Evolutionary conservation across 2,329 filamentous ascomycete genomes (phyloP).

Genomic region (Plectosphaerella cucumerina): DNA sequence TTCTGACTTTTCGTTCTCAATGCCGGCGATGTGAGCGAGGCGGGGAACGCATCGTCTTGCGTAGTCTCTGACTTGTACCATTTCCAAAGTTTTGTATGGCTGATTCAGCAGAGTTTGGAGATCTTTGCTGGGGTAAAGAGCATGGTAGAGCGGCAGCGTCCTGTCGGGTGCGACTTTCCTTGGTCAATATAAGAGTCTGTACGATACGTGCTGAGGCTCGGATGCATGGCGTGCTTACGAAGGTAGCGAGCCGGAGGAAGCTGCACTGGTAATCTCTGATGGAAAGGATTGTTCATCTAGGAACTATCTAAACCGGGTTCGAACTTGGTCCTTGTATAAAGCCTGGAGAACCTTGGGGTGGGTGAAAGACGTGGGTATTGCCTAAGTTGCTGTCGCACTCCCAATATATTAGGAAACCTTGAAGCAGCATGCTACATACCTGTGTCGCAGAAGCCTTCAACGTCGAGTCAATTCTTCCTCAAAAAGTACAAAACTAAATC

Average conservation of each 20-base stretch:
- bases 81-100: neutral
- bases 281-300: too few relatives aligned
- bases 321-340: too few relatives aligned
- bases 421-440: too few relatives aligned
- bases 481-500: too few relatives aligned
- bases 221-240: conserved; percentile 1
- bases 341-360: too few relatives aligned
- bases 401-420: too few relatives aligned
- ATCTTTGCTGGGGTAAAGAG: neutral
- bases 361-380: too few relatives aligned
- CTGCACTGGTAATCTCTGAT: too few relatives aligned
- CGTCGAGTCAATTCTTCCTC: too few relatives aligned
- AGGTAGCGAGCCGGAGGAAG: neutral
- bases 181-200: neutral
- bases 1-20: neutral
- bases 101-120: neutral
- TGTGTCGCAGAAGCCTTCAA: too few relatives aligned
- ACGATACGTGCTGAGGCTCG: neutral
- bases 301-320: too few relatives aligned
- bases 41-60: neutral
- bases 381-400: too few relatives aligned
- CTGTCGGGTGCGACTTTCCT: neutral
- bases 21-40: neutral
- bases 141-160: neutral
- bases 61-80: conserved; percentile 1